phyloP scores from a whole-genome alignment of 176 grass and related monocot species.

The Carex parvula region DNA sequence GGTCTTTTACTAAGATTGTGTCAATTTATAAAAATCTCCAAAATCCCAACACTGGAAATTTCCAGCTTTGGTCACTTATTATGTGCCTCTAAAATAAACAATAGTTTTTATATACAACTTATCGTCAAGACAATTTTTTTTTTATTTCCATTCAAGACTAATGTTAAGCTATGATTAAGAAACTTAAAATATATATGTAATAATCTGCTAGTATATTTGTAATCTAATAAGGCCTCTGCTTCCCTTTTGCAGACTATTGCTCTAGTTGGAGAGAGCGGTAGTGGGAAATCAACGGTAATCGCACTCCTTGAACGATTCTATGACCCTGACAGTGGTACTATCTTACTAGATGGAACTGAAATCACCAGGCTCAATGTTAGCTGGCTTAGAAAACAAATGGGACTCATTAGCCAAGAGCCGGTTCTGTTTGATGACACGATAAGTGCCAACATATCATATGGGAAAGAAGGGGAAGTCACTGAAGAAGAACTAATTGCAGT shows the following conservation, averaged over 20 bases:
- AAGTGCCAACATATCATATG: constrained; percentile 43
- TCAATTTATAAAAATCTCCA: background rate
- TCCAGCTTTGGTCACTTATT: background rate
- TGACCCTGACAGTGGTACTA: constrained; percentile 37
- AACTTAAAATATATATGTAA: background rate
- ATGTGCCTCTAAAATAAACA: background rate
- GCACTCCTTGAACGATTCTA: constrained; percentile 49
- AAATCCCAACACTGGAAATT: background rate
- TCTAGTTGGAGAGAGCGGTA: constrained; percentile 47
- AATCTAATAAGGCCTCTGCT: background rate
- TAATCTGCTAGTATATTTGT: background rate
- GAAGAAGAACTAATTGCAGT: constrained; percentile 38
- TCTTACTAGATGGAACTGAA: constrained; percentile 40
- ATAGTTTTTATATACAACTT: background rate
- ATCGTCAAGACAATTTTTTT: background rate
- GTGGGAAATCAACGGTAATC: constrained; percentile 43
- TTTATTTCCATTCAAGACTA: background rate
- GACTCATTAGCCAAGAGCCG: constrained; percentile 49
- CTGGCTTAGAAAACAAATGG: constrained; percentile 44
- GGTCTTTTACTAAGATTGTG: background rate
- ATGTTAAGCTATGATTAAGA: background rate
- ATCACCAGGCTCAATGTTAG: constrained; percentile 36
- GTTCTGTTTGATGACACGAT: constrained; percentile 46
- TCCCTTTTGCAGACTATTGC: constrained; percentile 34
- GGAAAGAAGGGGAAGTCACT: constrained; percentile 33